Evolutionary conservation across 192 early-diverging fungal species (phyloP).

Genomic region (Backusella westeae): DNA sequence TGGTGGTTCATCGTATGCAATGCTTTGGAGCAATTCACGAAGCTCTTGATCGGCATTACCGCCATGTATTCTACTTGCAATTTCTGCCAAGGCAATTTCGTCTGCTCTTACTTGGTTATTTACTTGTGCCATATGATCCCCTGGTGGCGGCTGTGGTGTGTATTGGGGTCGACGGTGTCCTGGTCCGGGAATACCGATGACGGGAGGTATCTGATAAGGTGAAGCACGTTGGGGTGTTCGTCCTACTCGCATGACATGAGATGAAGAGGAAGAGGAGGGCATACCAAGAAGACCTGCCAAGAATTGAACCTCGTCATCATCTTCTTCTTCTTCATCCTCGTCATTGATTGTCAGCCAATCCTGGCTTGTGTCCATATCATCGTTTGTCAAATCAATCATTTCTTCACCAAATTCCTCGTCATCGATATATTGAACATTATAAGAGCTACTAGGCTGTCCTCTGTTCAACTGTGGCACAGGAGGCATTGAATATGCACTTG

Average conservation of each 20-base stretch:
- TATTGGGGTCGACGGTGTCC: not conserved
- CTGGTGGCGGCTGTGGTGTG: not conserved
- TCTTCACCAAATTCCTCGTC: not conserved
- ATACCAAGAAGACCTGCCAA: too few relatives aligned
- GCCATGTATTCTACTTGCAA: not conserved
- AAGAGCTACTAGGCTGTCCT: not conserved
- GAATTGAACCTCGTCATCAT: not conserved
- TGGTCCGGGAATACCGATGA: not conserved
- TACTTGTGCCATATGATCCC: not conserved
- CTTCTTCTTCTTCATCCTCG: not conserved
- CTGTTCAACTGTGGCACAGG: too few relatives aligned
- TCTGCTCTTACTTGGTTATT: not conserved
- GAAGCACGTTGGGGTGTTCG: not conserved
- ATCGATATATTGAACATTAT: not conserved
- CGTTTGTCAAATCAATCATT: not conserved
- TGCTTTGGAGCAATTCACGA: slow-evolving; percentile 34
- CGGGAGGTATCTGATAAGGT: not conserved
- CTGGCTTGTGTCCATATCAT: not conserved
- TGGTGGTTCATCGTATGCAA: slow-evolving; percentile 29
- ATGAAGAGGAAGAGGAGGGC: not conserved
- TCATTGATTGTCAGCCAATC: not conserved
- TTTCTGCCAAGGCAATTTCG: not conserved
- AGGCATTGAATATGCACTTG: too few relatives aligned
- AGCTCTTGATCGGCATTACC: slow-evolving; percentile 20
- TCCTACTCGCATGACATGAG: not conserved